These are phyloP conservation scores for Acanthamoeba healyi DNA, from an alignment of 208 protist genomes.

Conservation along the genomic window DNA sequence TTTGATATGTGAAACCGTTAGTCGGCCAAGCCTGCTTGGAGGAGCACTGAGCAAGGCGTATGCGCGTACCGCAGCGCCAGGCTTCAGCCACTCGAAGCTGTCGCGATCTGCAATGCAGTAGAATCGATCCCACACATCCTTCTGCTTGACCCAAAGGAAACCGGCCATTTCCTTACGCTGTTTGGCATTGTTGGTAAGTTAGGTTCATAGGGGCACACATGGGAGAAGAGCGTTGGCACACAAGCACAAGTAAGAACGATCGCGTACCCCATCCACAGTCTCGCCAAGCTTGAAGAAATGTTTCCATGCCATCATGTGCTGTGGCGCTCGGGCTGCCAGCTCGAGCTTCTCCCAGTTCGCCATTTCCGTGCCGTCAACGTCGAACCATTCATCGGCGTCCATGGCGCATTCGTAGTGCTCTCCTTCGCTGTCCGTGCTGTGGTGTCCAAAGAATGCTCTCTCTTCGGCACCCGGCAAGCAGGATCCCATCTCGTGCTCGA, in stretches of 20 bases:
- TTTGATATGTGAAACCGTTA: not conserved
- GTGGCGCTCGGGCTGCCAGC: not conserved
- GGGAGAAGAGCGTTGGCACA: not conserved
- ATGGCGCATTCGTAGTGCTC: not conserved
- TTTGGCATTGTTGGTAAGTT: not conserved
- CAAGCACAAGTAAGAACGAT: too few relatives aligned
- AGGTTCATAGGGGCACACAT: not conserved
- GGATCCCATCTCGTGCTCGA: too few relatives aligned
- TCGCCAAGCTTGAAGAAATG: not conserved
- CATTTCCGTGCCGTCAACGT: not conserved
- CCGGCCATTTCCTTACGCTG: constrained; percentile 51
- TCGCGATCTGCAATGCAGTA: constrained; percentile 20
- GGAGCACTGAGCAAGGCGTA: too few relatives aligned
- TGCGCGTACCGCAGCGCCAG: constrained; percentile 1
- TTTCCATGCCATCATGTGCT: not conserved
- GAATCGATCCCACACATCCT: constrained; percentile 31
- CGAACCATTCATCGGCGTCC: not conserved
- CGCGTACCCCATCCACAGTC: not conserved
- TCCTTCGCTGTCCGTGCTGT: not conserved
- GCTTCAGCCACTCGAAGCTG: constrained; percentile 53
- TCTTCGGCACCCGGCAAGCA: too few relatives aligned
- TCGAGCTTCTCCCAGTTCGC: not conserved
- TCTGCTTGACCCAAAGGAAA: constrained; percentile 64
- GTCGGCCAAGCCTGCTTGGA: too few relatives aligned
- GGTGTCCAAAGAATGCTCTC: not conserved